Conservation (phyloP, 2,329 filamentous ascomycete species). For the Colletotrichum sp. region DNA sequence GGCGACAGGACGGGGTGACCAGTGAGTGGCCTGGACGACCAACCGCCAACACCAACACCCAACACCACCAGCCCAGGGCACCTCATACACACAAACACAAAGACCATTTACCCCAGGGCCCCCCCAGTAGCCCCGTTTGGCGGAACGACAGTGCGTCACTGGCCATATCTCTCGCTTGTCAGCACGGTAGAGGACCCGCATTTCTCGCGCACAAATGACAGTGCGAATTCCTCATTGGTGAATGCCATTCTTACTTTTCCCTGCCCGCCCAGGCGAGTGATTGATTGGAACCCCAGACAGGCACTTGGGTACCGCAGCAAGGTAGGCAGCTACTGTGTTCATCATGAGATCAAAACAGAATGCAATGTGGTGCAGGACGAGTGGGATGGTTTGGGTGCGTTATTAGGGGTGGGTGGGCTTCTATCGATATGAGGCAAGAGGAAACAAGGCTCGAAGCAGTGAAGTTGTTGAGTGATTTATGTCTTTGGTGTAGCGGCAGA, state of each 20-base stretch:
- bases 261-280: background rate
- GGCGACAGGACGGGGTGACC: background rate
- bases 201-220: conserved; percentile 13
- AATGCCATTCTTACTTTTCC: background rate
- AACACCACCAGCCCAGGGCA: background rate
- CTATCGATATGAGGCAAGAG: background rate
- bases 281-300: background rate
- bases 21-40: background rate
- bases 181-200: conserved; percentile 8
- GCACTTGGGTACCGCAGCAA: background rate
- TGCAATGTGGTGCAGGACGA: background rate
- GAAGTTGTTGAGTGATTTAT: background rate
- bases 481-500: background rate
- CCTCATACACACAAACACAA: background rate
- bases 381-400: background rate
- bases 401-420: background rate
- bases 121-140: background rate
- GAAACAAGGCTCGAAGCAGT: background rate
- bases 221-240: conserved; percentile 1
- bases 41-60: background rate
- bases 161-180: conserved; percentile 5
- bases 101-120: background rate
- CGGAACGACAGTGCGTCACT: background rate
- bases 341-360: background rate
- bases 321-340: background rate